These are phyloP conservation scores for Mitragyna speciosa DNA, from an alignment of 257 asterid genomes.

Conservation along the genomic window DNA sequence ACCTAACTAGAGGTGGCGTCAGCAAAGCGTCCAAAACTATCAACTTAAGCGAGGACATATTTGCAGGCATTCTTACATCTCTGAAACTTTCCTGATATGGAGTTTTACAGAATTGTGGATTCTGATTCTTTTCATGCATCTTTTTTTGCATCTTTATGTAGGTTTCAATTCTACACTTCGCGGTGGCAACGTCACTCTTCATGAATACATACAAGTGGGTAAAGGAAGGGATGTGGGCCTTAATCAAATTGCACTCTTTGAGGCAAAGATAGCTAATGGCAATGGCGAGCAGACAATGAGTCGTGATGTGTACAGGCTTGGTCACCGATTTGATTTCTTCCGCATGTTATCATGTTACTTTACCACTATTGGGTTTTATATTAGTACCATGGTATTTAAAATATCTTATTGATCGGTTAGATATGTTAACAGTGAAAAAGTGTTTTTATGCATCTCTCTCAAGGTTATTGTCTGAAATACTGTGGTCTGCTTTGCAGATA, in stretches of 20 bases:
- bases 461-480: constrained; percentile 20
- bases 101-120: background rate
- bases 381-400: constrained; percentile 79
- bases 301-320: constrained; percentile 92
- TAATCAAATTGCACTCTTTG: constrained; percentile 93
- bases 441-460: constrained; percentile 8
- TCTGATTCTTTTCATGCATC: background rate
- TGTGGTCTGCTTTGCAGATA: constrained; percentile 51
- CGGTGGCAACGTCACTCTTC: constrained; percentile 96
- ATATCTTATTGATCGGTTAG: constrained; percentile 19
- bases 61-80: constrained; percentile 64
- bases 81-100: background rate
- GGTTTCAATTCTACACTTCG: constrained; percentile 98
- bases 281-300: constrained; percentile 98
- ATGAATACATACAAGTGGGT: constrained; percentile 97
- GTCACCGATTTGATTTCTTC: constrained; percentile 96
- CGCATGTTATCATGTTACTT: constrained; percentile 92
- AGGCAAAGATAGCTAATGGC: constrained; percentile 96
- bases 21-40: constrained; percentile 93
- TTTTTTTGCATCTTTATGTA: constrained; percentile 24
- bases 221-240: constrained; percentile 99
- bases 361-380: constrained; percentile 94
- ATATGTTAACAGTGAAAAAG: background rate
- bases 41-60: constrained; percentile 93
- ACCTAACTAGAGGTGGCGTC: constrained; percentile 93